Base-by-base conservation (phyloP, 2,329 filamentous ascomycete species). In the Alternaria burnsii region DNA sequence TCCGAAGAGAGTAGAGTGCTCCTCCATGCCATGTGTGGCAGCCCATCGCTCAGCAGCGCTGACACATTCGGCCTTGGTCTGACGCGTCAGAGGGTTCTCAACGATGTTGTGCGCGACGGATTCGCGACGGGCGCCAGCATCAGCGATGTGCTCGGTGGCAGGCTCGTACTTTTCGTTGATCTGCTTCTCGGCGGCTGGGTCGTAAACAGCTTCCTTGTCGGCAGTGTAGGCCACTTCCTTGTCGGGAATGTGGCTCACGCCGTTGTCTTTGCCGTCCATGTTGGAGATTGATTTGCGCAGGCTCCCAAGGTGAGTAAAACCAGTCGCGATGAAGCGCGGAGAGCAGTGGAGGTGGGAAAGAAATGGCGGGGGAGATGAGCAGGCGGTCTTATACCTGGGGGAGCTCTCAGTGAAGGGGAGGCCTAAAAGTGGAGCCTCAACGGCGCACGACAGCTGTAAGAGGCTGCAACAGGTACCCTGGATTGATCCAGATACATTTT, bases 41-140 rank as follows among this genome's bases (percentile, higher is more conserved):
- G 88, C 89, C 70, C 91, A 92, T n/a, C 81, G 80, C 52, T 87
- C 83, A 32, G 88, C 88, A 52, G 88, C 80, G 38, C 74, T 72
- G 55, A 88, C 76, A 8, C 89, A 82, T 65, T 79, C 75, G 46
- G 78, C 81, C 62, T 74, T 81, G 8, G 86, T 79, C 51, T 88
- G 81, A 38, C 86, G 79, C 76, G 71, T 76, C 74, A 30, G 67
- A 71, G 58, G 58, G 28, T 60, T 60, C 47, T 60, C 58, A 58
- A 84, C 78, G 52, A 84, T 76, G 67, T 84, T 84, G 58, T 83
- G 63, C 6, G 80, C 82, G 18, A 81, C 73, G 2, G 81, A 82
- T 14, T 69, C 63, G 50, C 79, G 80, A 34, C 80, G 79, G 43
- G 52, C 76, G 53, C 34, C 42, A 6, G 58, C 20, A 11, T 60